Evolutionary conservation across 1,139 yeast species (phyloP).

Genomic region (Yamadazyma dendronema): DNA sequence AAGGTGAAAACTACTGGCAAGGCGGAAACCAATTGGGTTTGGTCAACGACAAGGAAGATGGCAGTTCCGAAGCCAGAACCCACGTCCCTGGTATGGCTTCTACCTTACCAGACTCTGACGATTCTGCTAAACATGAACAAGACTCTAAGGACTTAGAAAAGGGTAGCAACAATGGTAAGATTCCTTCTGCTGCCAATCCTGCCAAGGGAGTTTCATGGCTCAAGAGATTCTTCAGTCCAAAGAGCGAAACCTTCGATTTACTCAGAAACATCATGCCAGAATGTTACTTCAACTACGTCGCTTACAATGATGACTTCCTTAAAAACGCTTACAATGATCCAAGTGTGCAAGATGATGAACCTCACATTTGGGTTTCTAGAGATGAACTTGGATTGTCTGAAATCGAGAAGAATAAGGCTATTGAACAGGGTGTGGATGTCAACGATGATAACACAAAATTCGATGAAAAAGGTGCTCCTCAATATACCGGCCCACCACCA

Average conservation of each 20-base stretch:
- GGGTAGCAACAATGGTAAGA: not conserved
- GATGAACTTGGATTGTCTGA: slow-evolving; percentile 71
- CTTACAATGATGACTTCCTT: slow-evolving; percentile 41
- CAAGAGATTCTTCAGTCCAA: slow-evolving; percentile 42
- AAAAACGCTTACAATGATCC: slow-evolving; percentile 66
- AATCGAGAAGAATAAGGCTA: slow-evolving; percentile 57
- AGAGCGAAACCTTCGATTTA: slow-evolving; percentile 37
- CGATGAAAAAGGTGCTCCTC: slow-evolving; percentile 53
- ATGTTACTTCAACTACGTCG: slow-evolving; percentile 41
- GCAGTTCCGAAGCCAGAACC: slow-evolving; percentile 3
- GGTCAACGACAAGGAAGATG: slow-evolving; percentile 17
- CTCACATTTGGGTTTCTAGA: slow-evolving; percentile 67
- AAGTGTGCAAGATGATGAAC: slow-evolving; percentile 56
- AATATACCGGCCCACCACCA: slow-evolving; percentile 66
- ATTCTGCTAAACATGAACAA: slow-evolving; percentile 4
- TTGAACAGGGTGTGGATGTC: slow-evolving; percentile 54
- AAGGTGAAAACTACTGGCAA: slow-evolving; percentile 52
- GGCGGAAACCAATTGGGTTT: slow-evolving; percentile 45
- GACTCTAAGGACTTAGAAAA: slow-evolving; percentile 6
- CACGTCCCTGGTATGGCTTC: slow-evolving; percentile 4
- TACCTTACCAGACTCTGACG: slow-evolving; percentile 8
- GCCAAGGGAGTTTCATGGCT: slow-evolving; percentile 28
- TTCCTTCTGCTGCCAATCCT: slow-evolving; percentile 10
- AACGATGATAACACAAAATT: slow-evolving; percentile 56
- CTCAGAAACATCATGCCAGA: slow-evolving; percentile 40